Evolutionary conservation across 2,329 filamentous ascomycete species (phyloP).

Genomic region (Xylariales sp.): DNA sequence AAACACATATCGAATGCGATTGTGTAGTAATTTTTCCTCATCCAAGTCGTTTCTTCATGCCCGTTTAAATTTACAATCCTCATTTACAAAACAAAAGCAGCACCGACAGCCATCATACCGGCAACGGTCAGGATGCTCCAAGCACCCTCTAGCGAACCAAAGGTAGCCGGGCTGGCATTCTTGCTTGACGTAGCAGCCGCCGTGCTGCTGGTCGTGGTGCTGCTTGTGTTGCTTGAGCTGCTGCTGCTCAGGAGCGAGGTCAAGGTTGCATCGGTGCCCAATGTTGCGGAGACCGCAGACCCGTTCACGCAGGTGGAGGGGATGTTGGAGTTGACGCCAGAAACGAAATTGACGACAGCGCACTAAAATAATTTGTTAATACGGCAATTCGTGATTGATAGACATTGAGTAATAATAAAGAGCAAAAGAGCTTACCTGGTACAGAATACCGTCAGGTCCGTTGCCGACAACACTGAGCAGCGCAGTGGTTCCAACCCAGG

Average conservation of each 20-base stretch:
- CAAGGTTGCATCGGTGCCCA: constrained; percentile 24
- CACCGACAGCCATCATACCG: constrained; percentile 4
- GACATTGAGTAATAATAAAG: too few species aligned
- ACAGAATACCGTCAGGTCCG: constrained; percentile 52
- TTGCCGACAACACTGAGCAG: constrained; percentile 47
- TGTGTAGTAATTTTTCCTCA: too few species aligned
- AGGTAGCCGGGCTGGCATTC: not conserved
- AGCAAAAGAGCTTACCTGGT: too few species aligned
- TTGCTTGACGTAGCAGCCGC: not conserved
- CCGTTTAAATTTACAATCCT: too few species aligned
- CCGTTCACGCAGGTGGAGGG: constrained; percentile 32
- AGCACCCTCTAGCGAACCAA: not conserved
- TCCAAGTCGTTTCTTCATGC: too few species aligned
- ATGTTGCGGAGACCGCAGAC: constrained; percentile 26
- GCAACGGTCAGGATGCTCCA: not conserved
- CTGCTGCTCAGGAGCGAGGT: constrained; percentile 20
- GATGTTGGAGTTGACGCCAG: constrained; percentile 25
- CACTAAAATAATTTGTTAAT: constrained; percentile 34
- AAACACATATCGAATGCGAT: too few species aligned
- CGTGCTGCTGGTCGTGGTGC: constrained; percentile 1
- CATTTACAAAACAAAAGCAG: constrained; percentile 1
- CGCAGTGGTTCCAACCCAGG: constrained; percentile 51
- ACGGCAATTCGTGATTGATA: constrained; percentile 12
- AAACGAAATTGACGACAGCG: constrained; percentile 51
- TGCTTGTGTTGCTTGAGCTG: not conserved